These are phyloP conservation scores for Gynostemma pentaphyllum DNA, from an alignment of 306 rosid species.

Conservation along the genomic window DNA sequence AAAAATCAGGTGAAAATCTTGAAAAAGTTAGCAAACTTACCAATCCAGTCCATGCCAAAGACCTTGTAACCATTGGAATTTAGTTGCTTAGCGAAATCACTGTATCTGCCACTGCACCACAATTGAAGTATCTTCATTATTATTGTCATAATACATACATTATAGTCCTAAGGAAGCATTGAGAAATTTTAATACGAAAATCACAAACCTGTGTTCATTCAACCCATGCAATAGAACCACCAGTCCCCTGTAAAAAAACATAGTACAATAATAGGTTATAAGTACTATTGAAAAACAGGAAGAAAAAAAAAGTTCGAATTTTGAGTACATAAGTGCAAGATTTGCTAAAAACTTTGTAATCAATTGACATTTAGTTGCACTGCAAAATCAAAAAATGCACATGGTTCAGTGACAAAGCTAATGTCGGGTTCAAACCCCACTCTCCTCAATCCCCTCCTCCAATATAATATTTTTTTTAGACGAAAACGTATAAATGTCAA, in stretches of 20 bases:
- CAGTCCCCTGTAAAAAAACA: conserved; percentile 57
- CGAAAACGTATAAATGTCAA: too few species aligned
- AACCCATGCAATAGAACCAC: conserved; percentile 82
- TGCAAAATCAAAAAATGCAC: too few species aligned
- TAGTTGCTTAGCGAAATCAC: conserved; percentile 64
- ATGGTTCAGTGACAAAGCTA: too few species aligned
- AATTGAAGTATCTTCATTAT: conserved; percentile 8
- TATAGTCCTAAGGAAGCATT: not conserved
- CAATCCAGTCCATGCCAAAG: conserved; percentile 96
- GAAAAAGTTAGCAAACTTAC: conserved; percentile 28
- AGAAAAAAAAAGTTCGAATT: not conserved
- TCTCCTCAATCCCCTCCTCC: too few species aligned
- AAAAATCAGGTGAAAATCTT: not conserved
- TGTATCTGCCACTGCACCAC: conserved; percentile 62
- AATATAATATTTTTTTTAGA: too few species aligned
- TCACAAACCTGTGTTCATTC: conserved; percentile 81
- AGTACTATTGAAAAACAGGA: not conserved
- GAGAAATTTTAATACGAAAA: conserved; percentile 1
- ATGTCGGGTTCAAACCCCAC: too few species aligned
- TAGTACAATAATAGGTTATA: not conserved
- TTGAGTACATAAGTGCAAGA: not conserved
- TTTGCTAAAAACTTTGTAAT: too few species aligned
- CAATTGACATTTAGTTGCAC: too few species aligned
- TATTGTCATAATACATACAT: not conserved
- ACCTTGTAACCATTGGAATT: conserved; percentile 78